These are phyloP conservation scores for Ballota nigra DNA, from an alignment of 257 asterid species.

Conservation along the genomic window DNA sequence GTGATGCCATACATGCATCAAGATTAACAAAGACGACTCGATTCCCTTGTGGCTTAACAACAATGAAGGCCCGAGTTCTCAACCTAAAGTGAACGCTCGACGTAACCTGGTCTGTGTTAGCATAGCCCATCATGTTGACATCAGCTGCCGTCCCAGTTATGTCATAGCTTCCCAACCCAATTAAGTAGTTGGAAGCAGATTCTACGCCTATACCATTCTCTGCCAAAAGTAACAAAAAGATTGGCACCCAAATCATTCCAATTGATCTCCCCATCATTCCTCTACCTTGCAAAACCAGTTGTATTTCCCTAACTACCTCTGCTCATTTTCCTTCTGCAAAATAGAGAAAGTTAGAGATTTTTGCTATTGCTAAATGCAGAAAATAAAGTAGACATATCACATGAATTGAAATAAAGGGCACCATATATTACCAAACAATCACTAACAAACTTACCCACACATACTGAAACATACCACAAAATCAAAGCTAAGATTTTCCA, in stretches of 20 bases:
- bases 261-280: slow-evolving; percentile 36
- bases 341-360: neutral
- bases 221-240: slow-evolving; percentile 40
- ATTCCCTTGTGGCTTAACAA: slow-evolving; percentile 74
- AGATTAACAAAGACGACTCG: slow-evolving; percentile 80
- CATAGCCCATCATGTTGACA: slow-evolving; percentile 99
- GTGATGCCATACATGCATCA: slow-evolving; percentile 99
- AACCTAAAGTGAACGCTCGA: slow-evolving; percentile 95
- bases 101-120: slow-evolving; percentile 67
- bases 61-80: slow-evolving; percentile 88
- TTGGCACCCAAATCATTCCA: slow-evolving; percentile 41
- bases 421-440: neutral
- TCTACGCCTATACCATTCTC: slow-evolving; percentile 42
- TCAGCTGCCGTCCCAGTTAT: slow-evolving; percentile 99
- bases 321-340: slow-evolving; percentile 35
- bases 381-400: neutral
- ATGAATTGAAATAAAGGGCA: too few species aligned
- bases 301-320: slow-evolving; percentile 24
- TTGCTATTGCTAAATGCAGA: neutral
- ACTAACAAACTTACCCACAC: neutral
- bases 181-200: slow-evolving; percentile 63
- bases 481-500: slow-evolving; percentile 7
- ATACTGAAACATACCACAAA: neutral
- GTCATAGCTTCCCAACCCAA: slow-evolving; percentile 97
- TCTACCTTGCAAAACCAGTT: slow-evolving; percentile 13